Conservation (phyloP, 495 filamentous ascomycete species). For the Halenospora varia region DNA sequence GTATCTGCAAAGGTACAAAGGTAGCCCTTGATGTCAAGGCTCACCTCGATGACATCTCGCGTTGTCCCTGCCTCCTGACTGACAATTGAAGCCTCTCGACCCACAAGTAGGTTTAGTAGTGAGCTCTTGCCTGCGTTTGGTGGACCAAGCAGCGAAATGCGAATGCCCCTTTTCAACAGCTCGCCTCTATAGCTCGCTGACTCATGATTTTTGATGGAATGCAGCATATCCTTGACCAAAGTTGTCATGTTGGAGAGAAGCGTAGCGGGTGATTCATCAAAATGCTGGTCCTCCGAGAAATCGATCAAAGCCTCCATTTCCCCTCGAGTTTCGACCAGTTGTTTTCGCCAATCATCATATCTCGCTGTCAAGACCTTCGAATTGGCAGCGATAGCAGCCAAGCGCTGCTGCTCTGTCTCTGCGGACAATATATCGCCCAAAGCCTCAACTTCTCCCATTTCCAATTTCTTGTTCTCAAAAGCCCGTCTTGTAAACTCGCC, state of each 20-base stretch:
- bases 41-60: conserved; percentile 88
- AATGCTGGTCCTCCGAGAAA: conserved; percentile 95
- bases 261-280: conserved; percentile 78
- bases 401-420: conserved; percentile 90
- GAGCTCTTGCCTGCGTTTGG: conserved; percentile 97
- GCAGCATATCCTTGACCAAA: conserved; percentile 55
- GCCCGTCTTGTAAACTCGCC: conserved; percentile 94
- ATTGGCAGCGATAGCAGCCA: conserved; percentile 74
- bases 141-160: conserved; percentile 79
- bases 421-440: conserved; percentile 81
- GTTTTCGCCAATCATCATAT: conserved; percentile 81
- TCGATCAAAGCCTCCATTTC: conserved; percentile 96
- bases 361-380: conserved; percentile 64
- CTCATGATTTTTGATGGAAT: conserved; percentile 62
- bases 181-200: conserved; percentile 79
- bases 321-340: conserved; percentile 75
- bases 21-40: conserved; percentile 85
- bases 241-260: conserved; percentile 62
- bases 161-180: conserved; percentile 79
- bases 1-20: conserved; percentile 89
- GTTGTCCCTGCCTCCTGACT: conserved; percentile 90
- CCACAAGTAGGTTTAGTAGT: conserved; percentile 85
- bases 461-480: conserved; percentile 81
- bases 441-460: conserved; percentile 91
- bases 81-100: conserved; percentile 90